Conservation (phyloP, 345 rosid genomes). For the Psidium friedrichsthalianum region DNA sequence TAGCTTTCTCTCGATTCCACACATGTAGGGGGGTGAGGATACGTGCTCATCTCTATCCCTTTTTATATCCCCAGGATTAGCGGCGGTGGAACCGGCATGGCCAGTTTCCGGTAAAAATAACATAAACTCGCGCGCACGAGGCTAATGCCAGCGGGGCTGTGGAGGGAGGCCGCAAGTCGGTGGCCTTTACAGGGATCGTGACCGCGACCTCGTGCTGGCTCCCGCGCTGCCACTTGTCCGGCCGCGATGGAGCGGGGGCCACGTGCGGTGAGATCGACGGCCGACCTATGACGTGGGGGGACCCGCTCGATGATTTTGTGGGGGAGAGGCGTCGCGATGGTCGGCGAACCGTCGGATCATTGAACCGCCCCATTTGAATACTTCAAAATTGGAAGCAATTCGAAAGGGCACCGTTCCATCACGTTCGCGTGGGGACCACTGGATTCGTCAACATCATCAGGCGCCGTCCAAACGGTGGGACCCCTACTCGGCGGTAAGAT, state of each 20-base stretch:
- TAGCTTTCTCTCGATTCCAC: neutral
- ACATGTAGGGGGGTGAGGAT: too few relatives aligned
- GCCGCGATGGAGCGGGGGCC: neutral
- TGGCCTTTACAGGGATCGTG: neutral
- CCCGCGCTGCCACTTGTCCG: conserved; percentile 5
- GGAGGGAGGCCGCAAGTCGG: neutral
- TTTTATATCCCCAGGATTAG: neutral
- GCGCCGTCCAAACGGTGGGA: neutral
- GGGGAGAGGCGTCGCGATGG: neutral
- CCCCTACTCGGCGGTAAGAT: neutral
- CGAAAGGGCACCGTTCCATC: neutral
- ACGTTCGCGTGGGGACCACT: neutral
- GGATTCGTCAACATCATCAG: neutral
- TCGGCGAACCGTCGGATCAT: neutral
- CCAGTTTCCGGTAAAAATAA: neutral
- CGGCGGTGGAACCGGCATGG: conserved; percentile 2
- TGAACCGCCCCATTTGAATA: conserved; percentile 1
- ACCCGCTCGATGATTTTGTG: neutral
- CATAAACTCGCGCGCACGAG: neutral
- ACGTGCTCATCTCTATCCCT: neutral
- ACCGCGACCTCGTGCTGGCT: neutral
- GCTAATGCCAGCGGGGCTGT: neutral
- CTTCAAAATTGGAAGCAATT: neutral
- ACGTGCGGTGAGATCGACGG: conserved; percentile 1
- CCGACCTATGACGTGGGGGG: conserved; percentile 12